Percentiles rank a stretch among this genome's conserved stretches.
Conservation (phyloP, 1,284 basidiomycete species). For the Gymnopus androsaceus region DNA sequence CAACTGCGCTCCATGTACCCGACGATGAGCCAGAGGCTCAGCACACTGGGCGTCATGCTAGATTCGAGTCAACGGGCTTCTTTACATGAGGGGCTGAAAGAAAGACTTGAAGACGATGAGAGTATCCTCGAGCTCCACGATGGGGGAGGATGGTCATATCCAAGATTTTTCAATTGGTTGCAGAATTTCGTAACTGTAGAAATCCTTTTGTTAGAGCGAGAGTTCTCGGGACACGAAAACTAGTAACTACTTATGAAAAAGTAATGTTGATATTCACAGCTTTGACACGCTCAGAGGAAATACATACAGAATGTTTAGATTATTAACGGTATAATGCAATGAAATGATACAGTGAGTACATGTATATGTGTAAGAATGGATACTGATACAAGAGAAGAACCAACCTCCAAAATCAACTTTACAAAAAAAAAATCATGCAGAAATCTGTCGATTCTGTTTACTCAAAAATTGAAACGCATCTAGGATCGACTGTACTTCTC, state of each 20-base stretch:
- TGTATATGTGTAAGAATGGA: too few relatives aligned
- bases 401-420: too few relatives aligned
- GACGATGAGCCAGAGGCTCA: neutral
- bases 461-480: slow-evolving; percentile 4
- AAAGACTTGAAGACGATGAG: neutral
- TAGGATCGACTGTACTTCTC: slow-evolving; percentile 1
- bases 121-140: neutral
- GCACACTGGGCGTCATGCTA: neutral
- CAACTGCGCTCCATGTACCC: neutral
- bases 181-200: neutral
- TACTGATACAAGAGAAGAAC: too few relatives aligned
- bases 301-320: too few relatives aligned
- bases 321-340: too few relatives aligned
- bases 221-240: too few relatives aligned
- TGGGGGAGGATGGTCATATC: neutral
- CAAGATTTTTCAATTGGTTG: slow-evolving; percentile 1
- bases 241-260: too few relatives aligned
- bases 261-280: too few relatives aligned
- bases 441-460: neutral
- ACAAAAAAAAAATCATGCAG: too few relatives aligned
- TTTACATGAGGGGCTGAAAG: neutral
- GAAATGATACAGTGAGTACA: too few relatives aligned
- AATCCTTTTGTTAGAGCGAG: neutral
- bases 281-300: too few relatives aligned
- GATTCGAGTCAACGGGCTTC: neutral